Conservation (phyloP, 495 filamentous ascomycete genomes). For the Neurospora discreta region DNA sequence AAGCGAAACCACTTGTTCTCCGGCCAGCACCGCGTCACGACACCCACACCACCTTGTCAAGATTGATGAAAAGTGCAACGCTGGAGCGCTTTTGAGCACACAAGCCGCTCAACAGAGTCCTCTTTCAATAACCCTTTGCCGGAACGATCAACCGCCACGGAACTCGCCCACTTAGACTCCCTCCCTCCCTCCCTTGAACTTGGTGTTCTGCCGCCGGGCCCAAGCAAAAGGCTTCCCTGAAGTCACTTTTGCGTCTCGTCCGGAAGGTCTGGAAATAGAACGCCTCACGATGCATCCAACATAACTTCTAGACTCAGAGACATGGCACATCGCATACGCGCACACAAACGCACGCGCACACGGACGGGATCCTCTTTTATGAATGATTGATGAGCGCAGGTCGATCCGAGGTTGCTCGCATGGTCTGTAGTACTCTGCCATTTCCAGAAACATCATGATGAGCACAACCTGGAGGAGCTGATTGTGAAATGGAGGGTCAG, state of each 20-base stretch:
- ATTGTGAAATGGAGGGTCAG: background rate
- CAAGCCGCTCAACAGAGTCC: background rate
- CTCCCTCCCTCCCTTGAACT: background rate
- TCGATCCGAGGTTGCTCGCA: background rate
- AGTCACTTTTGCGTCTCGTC: background rate
- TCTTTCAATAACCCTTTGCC: background rate
- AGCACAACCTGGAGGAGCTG: background rate
- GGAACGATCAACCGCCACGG: background rate
- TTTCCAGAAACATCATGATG: background rate
- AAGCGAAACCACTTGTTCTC: background rate
- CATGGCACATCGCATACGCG: background rate
- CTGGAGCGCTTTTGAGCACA: background rate
- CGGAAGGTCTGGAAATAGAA: background rate
- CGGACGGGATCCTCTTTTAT: background rate
- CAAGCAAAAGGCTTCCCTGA: background rate
- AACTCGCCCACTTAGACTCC: background rate
- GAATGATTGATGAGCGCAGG: background rate
- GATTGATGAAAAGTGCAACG: background rate
- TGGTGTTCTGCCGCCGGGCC: background rate
- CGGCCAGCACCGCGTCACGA: background rate
- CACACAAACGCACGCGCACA: background rate
- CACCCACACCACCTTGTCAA: background rate
- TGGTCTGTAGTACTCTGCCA: background rate
- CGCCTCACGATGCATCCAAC: background rate
- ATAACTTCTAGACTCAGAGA: background rate